Evolutionary conservation across 2,329 filamentous ascomycete genomes (phyloP).

Genomic region (Fusarium mexicanum): DNA sequence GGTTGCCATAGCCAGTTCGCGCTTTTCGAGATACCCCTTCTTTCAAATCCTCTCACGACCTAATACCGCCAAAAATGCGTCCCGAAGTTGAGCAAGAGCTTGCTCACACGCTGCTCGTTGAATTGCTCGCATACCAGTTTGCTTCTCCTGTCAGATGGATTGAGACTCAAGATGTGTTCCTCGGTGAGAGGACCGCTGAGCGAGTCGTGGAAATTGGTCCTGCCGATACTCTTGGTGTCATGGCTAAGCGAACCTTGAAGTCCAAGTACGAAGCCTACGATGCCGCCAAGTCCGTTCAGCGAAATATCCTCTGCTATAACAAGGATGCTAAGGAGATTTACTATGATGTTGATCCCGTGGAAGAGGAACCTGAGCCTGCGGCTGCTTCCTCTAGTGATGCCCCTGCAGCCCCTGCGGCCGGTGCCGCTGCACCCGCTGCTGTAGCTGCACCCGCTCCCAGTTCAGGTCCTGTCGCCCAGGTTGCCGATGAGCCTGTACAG

Average conservation of each 20-base stretch:
- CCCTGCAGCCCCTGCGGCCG: constrained; percentile 63
- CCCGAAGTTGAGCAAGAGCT: constrained; percentile 99
- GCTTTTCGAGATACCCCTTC: constrained; percentile 45
- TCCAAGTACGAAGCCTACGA: constrained; percentile 99
- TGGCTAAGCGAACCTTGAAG: constrained; percentile 95
- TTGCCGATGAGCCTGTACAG: constrained; percentile 86
- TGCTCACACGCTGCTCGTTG: constrained; percentile 95
- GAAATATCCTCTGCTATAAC: constrained; percentile 99
- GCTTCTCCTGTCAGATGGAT: constrained; percentile 99
- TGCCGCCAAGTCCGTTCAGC: constrained; percentile 93
- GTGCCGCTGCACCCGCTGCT: constrained; percentile 64
- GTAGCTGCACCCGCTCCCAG: constrained; percentile 70
- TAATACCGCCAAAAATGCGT: constrained; percentile 74
- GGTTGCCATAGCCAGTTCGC: constrained; percentile 41
- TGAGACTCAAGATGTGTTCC: constrained; percentile 99
- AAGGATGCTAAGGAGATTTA: constrained; percentile 99
- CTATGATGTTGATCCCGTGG: constrained; percentile 95
- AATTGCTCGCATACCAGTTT: constrained; percentile 99
- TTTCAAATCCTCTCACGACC: constrained; percentile 40
- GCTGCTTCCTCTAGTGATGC: constrained; percentile 59
- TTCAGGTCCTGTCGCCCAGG: constrained; percentile 85
- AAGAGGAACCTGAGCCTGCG: constrained; percentile 81
- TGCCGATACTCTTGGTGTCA: constrained; percentile 94
- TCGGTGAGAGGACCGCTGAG: constrained; percentile 94
- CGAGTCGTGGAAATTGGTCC: constrained; percentile 98